Evolutionary conservation across 2,329 filamentous ascomycete genomes (phyloP), one percentile per base, ranked within the genome.

Genomic region (Lachnellula suecica): DNA sequence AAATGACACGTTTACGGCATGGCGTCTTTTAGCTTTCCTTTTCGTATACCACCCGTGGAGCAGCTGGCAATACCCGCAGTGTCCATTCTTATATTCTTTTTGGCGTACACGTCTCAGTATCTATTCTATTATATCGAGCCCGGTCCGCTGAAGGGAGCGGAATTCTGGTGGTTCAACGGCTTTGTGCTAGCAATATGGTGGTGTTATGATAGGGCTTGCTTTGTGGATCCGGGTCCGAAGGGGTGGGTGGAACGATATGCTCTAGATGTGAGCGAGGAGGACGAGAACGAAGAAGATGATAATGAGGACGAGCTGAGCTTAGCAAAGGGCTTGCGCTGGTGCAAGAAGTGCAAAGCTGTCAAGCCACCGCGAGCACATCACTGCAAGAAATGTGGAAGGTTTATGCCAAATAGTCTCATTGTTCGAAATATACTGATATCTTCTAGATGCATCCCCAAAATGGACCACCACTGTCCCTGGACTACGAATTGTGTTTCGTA

Each of bases 381-480:
- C 74, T 95, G 90, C 72, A 85, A 84, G 57, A 81, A 82, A 60
- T 95, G 89, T 72, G 75, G 76, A 58, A 82, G 85, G 79, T 78
- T 62, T 53, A n/a, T 63, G 19, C 11, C 29, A 38, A 34, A 35
- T 24, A 29, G 29, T 6, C 17, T 8, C 23, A 44, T 19, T 24
- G 31, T 44, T 2, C 25, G 34, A 47, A 7, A 13, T 27, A 8
- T 62, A 22, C 57, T 48, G 34, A 17, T 27, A n/a, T 24, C 22
- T 37, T 24, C 8, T 13, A 78, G 75, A 62, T 91, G 88, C 69
- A 81, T 91, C 44, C 86, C 87, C 34, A 87, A 84, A 71, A 92
- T 92, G 88, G 88, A 92, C 72, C 88, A 91, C 71, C 89, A 95
- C 72, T 94, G 89, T 66, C 88, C 89, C 2, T 94, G 89, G 89